Conservation (phyloP, 805 yeast species). For the Myxozyma lipomycoides region DNA sequence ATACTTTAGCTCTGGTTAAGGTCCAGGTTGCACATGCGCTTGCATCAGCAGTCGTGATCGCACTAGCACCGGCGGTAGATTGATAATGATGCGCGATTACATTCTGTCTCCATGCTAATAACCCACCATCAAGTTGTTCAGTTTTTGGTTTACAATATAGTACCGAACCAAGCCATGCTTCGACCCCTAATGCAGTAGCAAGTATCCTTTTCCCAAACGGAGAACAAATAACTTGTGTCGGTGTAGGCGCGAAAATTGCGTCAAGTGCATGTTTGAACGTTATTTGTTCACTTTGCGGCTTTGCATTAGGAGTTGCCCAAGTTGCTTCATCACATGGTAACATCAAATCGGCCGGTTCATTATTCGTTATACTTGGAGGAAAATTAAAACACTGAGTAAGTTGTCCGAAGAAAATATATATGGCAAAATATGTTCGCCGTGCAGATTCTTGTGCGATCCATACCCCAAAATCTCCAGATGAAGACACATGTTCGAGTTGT, state of each 20-base stretch:
- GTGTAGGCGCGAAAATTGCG: constrained; percentile 7
- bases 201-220: constrained; percentile 30
- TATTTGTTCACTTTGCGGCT: too few species aligned
- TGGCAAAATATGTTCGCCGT: constrained; percentile 35
- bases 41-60: background rate
- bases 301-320: constrained; percentile 33
- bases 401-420: constrained; percentile 33
- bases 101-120: constrained; percentile 5
- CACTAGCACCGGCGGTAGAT: background rate
- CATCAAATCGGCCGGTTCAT: constrained; percentile 18
- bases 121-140: constrained; percentile 17
- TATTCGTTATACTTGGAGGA: constrained; percentile 30
- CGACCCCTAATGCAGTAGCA: constrained; percentile 32
- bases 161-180: constrained; percentile 20
- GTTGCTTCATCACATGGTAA: constrained; percentile 37
- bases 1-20: constrained; percentile 14
- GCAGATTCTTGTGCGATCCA: constrained; percentile 36
- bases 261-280: constrained; percentile 28
- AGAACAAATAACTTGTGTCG: constrained; percentile 16
- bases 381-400: constrained; percentile 34
- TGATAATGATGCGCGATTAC: background rate
- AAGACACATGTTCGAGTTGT: constrained; percentile 4
- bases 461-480: constrained; percentile 23
- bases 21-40: constrained; percentile 19
- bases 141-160: constrained; percentile 7